Conservation (phyloP, 176 grass and related monocot genomes). For the Cenchrus americanus region DNA sequence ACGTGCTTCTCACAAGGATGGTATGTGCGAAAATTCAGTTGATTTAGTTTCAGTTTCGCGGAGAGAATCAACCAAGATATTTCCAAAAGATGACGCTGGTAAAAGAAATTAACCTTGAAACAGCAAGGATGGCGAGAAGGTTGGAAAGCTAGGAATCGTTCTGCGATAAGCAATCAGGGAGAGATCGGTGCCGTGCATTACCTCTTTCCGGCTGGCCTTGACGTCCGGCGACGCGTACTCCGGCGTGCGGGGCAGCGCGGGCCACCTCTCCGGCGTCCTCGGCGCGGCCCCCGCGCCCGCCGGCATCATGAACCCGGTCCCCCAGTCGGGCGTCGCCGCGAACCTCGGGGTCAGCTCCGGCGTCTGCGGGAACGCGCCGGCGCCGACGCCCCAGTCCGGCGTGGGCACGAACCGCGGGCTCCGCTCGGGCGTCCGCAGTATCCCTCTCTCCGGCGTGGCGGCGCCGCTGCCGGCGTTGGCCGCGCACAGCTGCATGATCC, state of each 20-base stretch:
- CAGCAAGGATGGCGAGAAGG: neutral
- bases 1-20: neutral
- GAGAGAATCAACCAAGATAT: neutral
- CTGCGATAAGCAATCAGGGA: neutral
- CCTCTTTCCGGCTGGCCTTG: constrained; percentile 58
- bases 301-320: constrained; percentile 53
- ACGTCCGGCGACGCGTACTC: constrained; percentile 40
- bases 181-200: constrained; percentile 43
- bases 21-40: neutral
- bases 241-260: constrained; percentile 47
- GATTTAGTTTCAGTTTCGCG: neutral
- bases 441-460: constrained; percentile 46
- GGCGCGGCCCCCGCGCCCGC: constrained; percentile 10
- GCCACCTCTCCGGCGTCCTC: constrained; percentile 65
- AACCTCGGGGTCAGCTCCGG: constrained; percentile 49
- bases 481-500: constrained; percentile 83
- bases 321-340: constrained; percentile 60
- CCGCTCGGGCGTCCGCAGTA: constrained; percentile 39
- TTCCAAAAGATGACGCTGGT: neutral
- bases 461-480: constrained; percentile 32
- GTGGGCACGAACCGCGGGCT: constrained; percentile 46
- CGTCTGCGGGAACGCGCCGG: constrained; percentile 22
- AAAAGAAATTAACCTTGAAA: neutral
- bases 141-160: neutral
- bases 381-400: constrained; percentile 46